Evolutionary conservation across 768 basidiomycete species (phyloP).

Genomic region (Kwoniella shandongensis): DNA sequence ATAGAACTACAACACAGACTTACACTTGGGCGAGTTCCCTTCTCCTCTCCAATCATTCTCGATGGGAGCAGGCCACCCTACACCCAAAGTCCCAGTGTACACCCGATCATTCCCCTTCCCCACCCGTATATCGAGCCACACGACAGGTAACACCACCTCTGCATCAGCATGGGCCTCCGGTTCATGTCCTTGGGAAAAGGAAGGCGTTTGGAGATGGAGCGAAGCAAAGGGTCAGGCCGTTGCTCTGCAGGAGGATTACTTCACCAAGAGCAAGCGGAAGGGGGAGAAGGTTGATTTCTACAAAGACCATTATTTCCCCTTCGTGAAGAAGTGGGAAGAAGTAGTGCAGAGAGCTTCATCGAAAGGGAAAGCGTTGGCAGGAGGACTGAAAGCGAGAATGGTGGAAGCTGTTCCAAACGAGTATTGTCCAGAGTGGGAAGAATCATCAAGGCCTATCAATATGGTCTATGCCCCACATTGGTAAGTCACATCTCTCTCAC

Average conservation of each 20-base stretch:
- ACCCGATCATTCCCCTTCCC: constrained; percentile 86
- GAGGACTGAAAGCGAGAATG: constrained; percentile 29
- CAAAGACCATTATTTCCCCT: constrained; percentile 51
- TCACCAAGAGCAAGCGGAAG: constrained; percentile 64
- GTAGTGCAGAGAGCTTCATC: constrained; percentile 18
- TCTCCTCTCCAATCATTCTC: constrained; percentile 85
- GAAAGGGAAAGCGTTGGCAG: constrained; percentile 13
- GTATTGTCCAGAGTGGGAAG: constrained; percentile 77
- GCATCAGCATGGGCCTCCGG: constrained; percentile 67
- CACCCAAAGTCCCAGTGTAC: constrained; percentile 68
- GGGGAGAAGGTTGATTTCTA: constrained; percentile 57
- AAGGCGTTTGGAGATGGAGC: constrained; percentile 93
- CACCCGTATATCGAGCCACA: constrained; percentile 64
- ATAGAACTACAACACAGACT: constrained; percentile 85
- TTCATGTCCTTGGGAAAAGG: constrained; percentile 82
- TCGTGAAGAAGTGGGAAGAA: constrained; percentile 47
- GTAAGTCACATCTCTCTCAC: constrained; percentile 54
- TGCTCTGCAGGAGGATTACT: constrained; percentile 80
- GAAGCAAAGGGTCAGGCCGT: constrained; percentile 65
- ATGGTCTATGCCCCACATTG: constrained; percentile 76
- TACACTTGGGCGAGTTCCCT: constrained; percentile 72
- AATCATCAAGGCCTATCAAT: constrained; percentile 63
- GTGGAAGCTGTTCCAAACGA: constrained; percentile 90
- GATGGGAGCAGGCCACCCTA: constrained; percentile 85
- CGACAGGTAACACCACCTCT: constrained; percentile 62